Base-by-base conservation (phyloP, 495 filamentous ascomycete species). In the Trichoderma erinaceum region DNA sequence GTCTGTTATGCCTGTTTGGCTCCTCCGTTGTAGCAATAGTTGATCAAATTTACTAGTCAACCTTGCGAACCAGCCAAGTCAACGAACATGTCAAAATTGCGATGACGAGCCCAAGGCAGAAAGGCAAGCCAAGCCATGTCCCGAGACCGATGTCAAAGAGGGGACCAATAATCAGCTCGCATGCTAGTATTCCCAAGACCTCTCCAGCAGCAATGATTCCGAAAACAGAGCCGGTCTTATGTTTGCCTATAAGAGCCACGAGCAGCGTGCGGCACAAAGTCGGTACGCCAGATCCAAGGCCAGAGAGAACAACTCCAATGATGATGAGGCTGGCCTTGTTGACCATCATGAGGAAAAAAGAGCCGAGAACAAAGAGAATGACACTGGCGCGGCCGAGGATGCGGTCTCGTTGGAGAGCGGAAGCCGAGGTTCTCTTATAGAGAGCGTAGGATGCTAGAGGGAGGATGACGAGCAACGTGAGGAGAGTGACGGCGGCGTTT, bases 191-290 rank as follows among this genome's bases (percentile, higher is more conserved):
- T 13, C 56, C 56, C 56, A 61, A 16, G 25, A 61, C 56, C 56
- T 61, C 56, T 4, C 56, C 56, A 32, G 56, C 56, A 32, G 56
- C 56, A 32, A 61, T 61, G 8, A 61, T 8, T 10, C 56, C 56
- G 35, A 61, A 61, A 25, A 61, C 56, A 10, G 56, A 32, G 10
- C 56, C 56, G 4, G 56, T 61, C 13, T 25, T 61, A 6, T 61
- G 56, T 7, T 61, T 12, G 25, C 56, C 56, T 13, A 61, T 10
- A 32, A 16, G 25, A 27, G 56, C 56, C 25, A 61, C 25, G 56
- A 61, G 56, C 23, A 61, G 56, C 7, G 56, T 61, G 12, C 56
- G 56, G 27, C 56, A 61, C 56, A 61, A 32, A 13, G 56, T 61
- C 8, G 56, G 56, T 4, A 61, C 56, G 4, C 56, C 56, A 15